Percentiles rank a stretch among this genome's conserved stretches.
Evolutionary conservation across 176 grass and related monocot genomes (phyloP).

Genomic region (Triticum dicoccoides): DNA sequence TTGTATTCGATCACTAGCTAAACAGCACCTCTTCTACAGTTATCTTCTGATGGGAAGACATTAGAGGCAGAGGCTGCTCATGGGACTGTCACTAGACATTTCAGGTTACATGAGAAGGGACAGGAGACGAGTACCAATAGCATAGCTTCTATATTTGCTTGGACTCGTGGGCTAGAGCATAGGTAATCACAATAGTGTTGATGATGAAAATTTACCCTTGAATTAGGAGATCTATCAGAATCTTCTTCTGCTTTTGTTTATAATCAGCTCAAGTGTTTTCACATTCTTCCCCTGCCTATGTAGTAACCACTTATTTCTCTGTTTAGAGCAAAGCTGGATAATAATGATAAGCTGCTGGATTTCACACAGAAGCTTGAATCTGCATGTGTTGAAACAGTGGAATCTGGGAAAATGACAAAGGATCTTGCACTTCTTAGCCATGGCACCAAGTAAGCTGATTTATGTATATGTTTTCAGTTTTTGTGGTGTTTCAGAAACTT

Average conservation of each 20-base stretch:
- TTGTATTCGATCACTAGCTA: conserved; percentile 24
- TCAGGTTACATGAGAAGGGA: conserved; percentile 85
- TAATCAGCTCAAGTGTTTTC: background rate
- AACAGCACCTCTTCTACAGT: conserved; percentile 47
- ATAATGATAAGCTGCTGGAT: conserved; percentile 59
- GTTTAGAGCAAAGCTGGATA: conserved; percentile 88
- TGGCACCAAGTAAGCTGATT: conserved; percentile 75
- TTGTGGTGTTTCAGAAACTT: conserved; percentile 19
- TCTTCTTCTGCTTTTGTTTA: background rate
- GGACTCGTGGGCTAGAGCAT: conserved; percentile 92
- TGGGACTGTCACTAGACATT: conserved; percentile 95
- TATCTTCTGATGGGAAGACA: conserved; percentile 93
- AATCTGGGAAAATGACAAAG: conserved; percentile 97
- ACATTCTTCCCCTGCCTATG: conserved; percentile 6
- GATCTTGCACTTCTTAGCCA: conserved; percentile 95
- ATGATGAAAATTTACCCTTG: background rate
- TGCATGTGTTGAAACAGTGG: conserved; percentile 86
- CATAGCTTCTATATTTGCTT: conserved; percentile 98
- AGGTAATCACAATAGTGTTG: conserved; percentile 45
- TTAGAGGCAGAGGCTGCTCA: conserved; percentile 96
- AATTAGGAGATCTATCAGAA: background rate
- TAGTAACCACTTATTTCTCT: conserved; percentile 4
- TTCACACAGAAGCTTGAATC: conserved; percentile 87
- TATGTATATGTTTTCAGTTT: background rate
- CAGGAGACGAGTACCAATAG: conserved; percentile 98